Evolutionary conservation across 2,329 filamentous ascomycete genomes (phyloP).

Genomic region (Claviceps africana): DNA sequence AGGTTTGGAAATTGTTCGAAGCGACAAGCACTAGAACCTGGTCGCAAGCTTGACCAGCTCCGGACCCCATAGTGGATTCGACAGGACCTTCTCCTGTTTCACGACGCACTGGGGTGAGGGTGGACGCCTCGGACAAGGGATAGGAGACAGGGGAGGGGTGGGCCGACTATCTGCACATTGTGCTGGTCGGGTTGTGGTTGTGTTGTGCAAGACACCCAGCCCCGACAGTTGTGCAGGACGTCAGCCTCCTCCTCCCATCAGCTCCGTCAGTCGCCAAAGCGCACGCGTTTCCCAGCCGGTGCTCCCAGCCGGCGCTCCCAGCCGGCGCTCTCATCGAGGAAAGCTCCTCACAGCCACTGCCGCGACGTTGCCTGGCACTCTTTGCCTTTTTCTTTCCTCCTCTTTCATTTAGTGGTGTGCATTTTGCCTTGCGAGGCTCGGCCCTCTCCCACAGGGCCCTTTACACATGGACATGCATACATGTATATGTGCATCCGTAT

Average conservation of each 20-base stretch:
- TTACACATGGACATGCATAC: not conserved
- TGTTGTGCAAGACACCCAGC: constrained; percentile 1
- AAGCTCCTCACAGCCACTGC: not conserved
- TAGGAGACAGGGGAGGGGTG: too few species aligned
- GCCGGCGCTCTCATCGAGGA: not conserved
- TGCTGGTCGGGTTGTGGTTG: not conserved
- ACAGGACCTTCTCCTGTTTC: constrained; percentile 11
- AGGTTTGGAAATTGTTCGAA: constrained; percentile 1
- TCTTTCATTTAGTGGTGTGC: not conserved
- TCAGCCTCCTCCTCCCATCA: not conserved
- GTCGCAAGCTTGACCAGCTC: constrained; percentile 11
- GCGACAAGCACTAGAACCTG: constrained; percentile 1
- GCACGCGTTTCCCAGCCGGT: not conserved
- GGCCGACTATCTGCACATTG: not conserved
- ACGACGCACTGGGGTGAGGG: constrained; percentile 10
- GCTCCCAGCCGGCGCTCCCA: too few species aligned
- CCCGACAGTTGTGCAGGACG: not conserved
- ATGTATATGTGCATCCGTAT: not conserved
- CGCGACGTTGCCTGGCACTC: not conserved
- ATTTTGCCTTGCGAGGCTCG: not conserved
- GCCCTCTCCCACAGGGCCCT: not conserved
- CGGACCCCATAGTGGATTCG: constrained; percentile 9
- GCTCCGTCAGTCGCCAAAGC: not conserved
- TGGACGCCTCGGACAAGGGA: constrained; percentile 6
- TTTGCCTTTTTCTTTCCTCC: not conserved